Evolutionary conservation across 1,139 yeast species (phyloP), one percentile per base, ranked within the genome.

Genomic region (Magnusiomyces fungicola): DNA sequence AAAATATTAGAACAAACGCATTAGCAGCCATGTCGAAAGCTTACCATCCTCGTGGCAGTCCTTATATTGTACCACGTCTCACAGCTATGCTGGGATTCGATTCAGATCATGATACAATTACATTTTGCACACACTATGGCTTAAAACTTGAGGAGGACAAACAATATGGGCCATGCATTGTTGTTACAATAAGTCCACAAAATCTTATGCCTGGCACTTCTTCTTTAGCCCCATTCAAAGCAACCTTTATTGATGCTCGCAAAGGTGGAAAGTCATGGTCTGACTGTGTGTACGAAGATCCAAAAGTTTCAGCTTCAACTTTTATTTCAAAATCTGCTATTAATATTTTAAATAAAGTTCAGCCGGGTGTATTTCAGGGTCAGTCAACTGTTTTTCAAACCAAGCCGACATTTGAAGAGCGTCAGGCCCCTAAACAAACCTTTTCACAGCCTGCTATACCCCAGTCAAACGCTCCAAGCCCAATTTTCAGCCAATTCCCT

Each of bases 1-100:
- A 85, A 59, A 92, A 84, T 53, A 73, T 90, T 5, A 69, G 98
- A 43, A 80, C 85, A 59, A 80, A 81, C 59, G 90, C 95, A 0
- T 64, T 90, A 51, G 80, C 78, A 58, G 72, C 89, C 0, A 73
- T 92, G 73, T 71, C 86, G 2, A 70, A 79, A 51, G 72, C 90
- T 1, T 76, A 80, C 53, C 96, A 89, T 59, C 73, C 82, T 1
- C 81, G 80, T 51, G 81, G 88, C 1, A 84, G 79, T 60, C 83
- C 89, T 0, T 77, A 82, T 52, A 69, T 78, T 2, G 72, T 79
- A 0, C 61, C 63, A 1, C 66, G 75, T 10, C 64, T 90, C 18
- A 64, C 69, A 18, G 63, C 69, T 0, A 65, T 79, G 56, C 71
- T 92, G 19, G 86, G 92, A 0, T 90, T 86, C 62, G 88, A 86